phyloP scores from a whole-genome alignment of 2,329 filamentous ascomycete genomes.

The Calonectria fujianensis region DNA sequence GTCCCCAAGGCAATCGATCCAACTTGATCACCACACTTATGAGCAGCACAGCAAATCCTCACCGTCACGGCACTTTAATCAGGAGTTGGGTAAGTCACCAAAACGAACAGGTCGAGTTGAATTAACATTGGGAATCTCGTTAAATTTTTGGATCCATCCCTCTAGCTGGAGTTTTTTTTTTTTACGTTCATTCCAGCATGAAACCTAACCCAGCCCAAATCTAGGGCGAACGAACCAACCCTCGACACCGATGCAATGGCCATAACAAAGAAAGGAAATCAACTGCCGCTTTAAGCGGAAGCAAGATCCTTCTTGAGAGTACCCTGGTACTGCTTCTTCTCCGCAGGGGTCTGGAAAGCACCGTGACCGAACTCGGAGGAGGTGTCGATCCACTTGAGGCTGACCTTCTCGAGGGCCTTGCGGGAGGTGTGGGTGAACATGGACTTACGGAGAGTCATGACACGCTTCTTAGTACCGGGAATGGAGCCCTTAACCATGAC shows the following conservation, averaged over 20 bases:
- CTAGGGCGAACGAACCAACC: slow-evolving; percentile 64
- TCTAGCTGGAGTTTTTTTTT: slow-evolving; percentile 60
- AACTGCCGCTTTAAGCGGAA: slow-evolving; percentile 64
- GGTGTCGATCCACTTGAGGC: slow-evolving; percentile 99
- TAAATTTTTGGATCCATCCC: slow-evolving; percentile 60
- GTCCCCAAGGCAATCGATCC: too few species aligned
- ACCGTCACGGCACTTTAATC: neutral
- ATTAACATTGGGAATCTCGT: slow-evolving; percentile 61
- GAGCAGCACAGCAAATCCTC: neutral
- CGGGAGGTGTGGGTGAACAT: slow-evolving; percentile 98
- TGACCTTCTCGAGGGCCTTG: slow-evolving; percentile 98
- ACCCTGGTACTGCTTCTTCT: slow-evolving; percentile 98
- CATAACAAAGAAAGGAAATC: slow-evolving; percentile 66
- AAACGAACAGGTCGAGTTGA: slow-evolving; percentile 47
- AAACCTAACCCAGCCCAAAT: slow-evolving; percentile 62
- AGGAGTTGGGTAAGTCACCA: slow-evolving; percentile 38
- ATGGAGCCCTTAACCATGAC: slow-evolving; percentile 98
- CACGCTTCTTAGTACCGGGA: slow-evolving; percentile 99
- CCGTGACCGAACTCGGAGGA: slow-evolving; percentile 99
- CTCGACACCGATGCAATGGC: slow-evolving; percentile 75
- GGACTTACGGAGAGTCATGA: slow-evolving; percentile 99
- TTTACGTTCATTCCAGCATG: slow-evolving; percentile 61
- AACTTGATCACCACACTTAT: neutral
- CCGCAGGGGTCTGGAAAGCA: slow-evolving; percentile 97
- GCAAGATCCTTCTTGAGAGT: slow-evolving; percentile 98